Conservation (phyloP, 2,329 filamentous ascomycete species). For the Ophiosphaerella herpotricha region DNA sequence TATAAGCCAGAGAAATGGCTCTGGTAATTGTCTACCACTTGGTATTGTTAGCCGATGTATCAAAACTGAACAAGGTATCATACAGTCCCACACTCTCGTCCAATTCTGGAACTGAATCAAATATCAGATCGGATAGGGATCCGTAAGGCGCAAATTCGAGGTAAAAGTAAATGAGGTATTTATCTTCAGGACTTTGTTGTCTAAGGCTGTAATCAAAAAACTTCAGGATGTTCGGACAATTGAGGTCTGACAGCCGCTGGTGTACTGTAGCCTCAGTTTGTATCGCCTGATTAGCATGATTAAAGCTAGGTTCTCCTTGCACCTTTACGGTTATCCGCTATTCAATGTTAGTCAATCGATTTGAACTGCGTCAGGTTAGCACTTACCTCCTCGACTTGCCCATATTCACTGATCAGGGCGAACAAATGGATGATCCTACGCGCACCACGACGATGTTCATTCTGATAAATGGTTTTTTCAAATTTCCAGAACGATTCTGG, state of each 20-base stretch:
- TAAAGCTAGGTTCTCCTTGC: not conserved
- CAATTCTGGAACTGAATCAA: not conserved
- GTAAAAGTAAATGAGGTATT: not conserved
- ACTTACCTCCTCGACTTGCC: not conserved
- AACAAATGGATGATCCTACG: no score
- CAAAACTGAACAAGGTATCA: no score
- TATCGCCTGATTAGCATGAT: not conserved
- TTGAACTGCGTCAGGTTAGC: not conserved
- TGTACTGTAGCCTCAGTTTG: not conserved
- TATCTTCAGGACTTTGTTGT: not conserved
- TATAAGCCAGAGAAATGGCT: slow-evolving; percentile 10
- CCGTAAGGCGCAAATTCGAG: not conserved
- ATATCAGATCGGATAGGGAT: not conserved
- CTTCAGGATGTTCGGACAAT: not conserved
- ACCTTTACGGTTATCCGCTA: slow-evolving; percentile 1
- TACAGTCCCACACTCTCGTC: not conserved
- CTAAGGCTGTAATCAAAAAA: not conserved
- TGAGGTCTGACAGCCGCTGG: not conserved
- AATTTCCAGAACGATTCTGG: no score
- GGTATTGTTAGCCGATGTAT: not conserved
- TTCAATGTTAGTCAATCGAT: not conserved
- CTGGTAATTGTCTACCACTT: slow-evolving; percentile 4
- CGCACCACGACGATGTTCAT: no score
- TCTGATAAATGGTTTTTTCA: no score
- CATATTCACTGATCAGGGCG: not conserved